A percentile compares a stretch with the other conserved stretches of the same genome.
Evolutionary conservation across 2,329 filamentous ascomycete species (phyloP).

Genomic region (Akanthomyces lecanii): DNA sequence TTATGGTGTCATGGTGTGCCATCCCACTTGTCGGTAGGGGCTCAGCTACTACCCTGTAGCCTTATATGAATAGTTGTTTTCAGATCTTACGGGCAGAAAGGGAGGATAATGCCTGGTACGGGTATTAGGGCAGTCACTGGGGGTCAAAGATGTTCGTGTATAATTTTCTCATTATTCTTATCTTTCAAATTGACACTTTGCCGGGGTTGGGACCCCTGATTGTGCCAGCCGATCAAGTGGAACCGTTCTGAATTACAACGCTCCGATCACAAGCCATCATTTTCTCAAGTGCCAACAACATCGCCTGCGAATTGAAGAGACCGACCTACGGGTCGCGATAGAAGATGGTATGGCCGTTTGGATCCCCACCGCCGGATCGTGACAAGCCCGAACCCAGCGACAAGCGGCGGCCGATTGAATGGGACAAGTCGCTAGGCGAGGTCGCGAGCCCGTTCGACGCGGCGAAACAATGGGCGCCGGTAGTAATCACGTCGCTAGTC

Average conservation of each 20-base stretch:
- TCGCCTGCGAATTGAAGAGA: conserved; percentile 19
- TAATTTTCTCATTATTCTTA: no score
- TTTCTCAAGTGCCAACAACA: conserved; percentile 12
- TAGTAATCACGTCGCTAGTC: conserved; percentile 34
- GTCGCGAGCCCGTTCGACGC: conserved; percentile 30
- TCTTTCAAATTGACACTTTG: not conserved
- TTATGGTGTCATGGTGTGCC: no score
- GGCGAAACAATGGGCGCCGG: conserved; percentile 38
- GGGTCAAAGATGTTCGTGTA: no score
- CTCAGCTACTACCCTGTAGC: no score
- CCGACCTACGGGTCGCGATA: conserved; percentile 26
- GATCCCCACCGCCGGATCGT: conserved; percentile 25
- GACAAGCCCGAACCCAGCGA: conserved; percentile 22
- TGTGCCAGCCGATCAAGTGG: not conserved
- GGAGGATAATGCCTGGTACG: no score
- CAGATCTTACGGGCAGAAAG: no score
- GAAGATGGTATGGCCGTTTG: conserved; percentile 41
- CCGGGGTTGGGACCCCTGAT: not conserved
- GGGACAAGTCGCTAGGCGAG: conserved; percentile 35
- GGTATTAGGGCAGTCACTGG: no score
- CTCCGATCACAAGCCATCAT: not conserved
- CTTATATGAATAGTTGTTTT: no score
- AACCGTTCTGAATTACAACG: not conserved
- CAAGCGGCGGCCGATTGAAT: conserved; percentile 31
- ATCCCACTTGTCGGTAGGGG: no score